phyloP scores from a whole-genome alignment of 2,329 filamentous ascomycete species.

The Claviceps quebecensis region DNA sequence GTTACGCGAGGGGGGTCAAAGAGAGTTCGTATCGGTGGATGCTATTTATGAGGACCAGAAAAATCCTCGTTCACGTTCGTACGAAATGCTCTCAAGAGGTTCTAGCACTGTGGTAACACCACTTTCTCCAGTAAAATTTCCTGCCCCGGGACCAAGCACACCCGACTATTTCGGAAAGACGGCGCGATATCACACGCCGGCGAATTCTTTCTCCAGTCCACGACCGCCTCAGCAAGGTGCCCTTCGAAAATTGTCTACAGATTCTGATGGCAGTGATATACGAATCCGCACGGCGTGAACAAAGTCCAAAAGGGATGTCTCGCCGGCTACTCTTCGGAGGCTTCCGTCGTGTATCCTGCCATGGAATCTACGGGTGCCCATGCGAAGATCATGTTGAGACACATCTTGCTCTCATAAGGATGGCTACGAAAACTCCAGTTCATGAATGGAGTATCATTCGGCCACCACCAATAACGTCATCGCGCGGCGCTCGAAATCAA shows the following conservation, averaged over 20 bases:
- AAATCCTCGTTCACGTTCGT: conserved; percentile 40
- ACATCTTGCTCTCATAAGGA: neutral
- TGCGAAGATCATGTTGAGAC: neutral
- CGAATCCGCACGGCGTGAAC: conserved; percentile 45
- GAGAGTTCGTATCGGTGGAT: conserved; percentile 83
- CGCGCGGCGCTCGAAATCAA: neutral
- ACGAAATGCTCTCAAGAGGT: conserved; percentile 64
- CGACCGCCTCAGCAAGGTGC: conserved; percentile 28
- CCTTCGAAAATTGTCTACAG: conserved; percentile 25
- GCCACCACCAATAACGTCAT: no score
- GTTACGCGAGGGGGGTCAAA: conserved; percentile 36
- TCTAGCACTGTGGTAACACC: conserved; percentile 41
- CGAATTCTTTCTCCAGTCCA: conserved; percentile 42
- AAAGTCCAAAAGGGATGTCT: conserved; percentile 19
- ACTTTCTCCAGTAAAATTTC: conserved; percentile 24
- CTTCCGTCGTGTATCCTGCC: neutral
- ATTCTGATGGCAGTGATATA: conserved; percentile 21
- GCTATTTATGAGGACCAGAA: conserved; percentile 49
- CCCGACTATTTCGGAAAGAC: conserved; percentile 43
- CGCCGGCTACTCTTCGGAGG: neutral
- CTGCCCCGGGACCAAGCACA: conserved; percentile 27
- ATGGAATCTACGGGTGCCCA: no score
- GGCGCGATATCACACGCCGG: conserved; percentile 39
- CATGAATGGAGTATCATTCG: neutral
- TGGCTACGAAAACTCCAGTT: neutral